Percentiles rank a stretch among this genome's conserved stretches.
phyloP scores from a whole-genome alignment of 768 basidiomycete species.

The Suillus hirtellus region DNA sequence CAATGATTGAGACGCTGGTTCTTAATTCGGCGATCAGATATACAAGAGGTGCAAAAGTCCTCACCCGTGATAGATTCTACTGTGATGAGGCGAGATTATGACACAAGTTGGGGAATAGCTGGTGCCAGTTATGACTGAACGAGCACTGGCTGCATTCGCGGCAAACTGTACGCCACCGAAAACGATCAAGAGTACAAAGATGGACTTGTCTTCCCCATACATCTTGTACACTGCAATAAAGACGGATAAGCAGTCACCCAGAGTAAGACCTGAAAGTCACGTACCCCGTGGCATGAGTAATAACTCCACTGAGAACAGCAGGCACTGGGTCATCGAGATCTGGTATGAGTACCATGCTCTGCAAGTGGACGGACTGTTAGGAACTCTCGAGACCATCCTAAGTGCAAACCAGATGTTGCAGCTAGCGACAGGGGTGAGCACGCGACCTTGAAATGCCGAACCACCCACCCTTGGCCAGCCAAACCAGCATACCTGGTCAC shows the following conservation, averaged over 20 bases:
- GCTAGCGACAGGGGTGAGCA: slow-evolving; percentile 11
- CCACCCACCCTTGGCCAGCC: slow-evolving; percentile 22
- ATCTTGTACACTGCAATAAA: slow-evolving; percentile 19
- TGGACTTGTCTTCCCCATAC: slow-evolving; percentile 12
- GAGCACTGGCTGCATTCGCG: slow-evolving; percentile 21
- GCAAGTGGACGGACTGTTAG: slow-evolving; percentile 14
- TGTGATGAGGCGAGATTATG: slow-evolving; percentile 15
- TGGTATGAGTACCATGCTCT: slow-evolving; percentile 22
- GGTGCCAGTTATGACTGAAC: slow-evolving; percentile 12
- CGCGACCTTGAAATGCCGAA: background rate
- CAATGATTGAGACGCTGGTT: slow-evolving; percentile 22
- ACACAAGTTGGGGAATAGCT: slow-evolving; percentile 20
- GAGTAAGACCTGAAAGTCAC: slow-evolving; percentile 2
- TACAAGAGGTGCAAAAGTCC: background rate
- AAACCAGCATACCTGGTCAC: slow-evolving; percentile 19
- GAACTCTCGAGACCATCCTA: slow-evolving; percentile 19
- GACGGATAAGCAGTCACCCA: background rate
- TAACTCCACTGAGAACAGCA: slow-evolving; percentile 16
- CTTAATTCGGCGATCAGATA: background rate
- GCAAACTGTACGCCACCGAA: slow-evolving; percentile 14
- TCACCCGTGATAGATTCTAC: slow-evolving; percentile 22
- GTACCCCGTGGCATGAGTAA: slow-evolving; percentile 23
- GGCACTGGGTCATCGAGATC: slow-evolving; percentile 14
- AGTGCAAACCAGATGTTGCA: slow-evolving; percentile 22
- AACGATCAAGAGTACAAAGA: slow-evolving; percentile 14